phyloP scores from a whole-genome alignment of 305 asterid species.

The Fraxinus xanthoxyloides region DNA sequence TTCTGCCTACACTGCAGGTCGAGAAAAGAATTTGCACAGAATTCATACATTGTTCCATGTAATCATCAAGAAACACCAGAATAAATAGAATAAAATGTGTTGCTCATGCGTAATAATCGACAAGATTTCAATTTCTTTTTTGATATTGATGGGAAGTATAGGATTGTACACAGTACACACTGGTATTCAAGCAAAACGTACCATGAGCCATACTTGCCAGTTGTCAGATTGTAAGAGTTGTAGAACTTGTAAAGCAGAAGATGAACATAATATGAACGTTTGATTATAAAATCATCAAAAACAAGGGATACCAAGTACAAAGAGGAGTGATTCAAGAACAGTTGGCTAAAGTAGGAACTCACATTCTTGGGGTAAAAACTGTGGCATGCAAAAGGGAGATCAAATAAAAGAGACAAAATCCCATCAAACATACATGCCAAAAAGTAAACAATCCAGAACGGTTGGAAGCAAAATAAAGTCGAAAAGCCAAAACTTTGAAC shows the following conservation, averaged over 20 bases:
- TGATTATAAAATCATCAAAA: background rate
- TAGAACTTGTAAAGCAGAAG: background rate
- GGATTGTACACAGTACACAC: background rate
- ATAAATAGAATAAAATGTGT: background rate
- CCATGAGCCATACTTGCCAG: background rate
- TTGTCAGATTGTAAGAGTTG: background rate
- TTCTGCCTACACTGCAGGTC: slow-evolving; percentile 14
- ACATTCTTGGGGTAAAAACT: background rate
- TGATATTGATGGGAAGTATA: background rate
- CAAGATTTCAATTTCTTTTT: background rate
- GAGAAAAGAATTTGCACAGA: background rate
- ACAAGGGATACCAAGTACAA: background rate
- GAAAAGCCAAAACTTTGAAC: slow-evolving; percentile 14
- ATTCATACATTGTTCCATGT: background rate
- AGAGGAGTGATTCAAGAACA: background rate
- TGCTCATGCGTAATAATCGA: background rate
- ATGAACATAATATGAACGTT: background rate
- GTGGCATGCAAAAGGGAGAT: background rate
- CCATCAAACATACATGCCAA: background rate
- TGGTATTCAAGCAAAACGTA: background rate
- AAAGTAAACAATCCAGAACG: background rate
- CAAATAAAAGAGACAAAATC: background rate
- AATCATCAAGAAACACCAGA: background rate
- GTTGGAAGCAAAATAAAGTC: background rate
- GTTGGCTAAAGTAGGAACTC: background rate